These are phyloP conservation scores for Skeletonema marinoi DNA, from an alignment of 108 stramenopile species.

Conservation along the genomic window DNA sequence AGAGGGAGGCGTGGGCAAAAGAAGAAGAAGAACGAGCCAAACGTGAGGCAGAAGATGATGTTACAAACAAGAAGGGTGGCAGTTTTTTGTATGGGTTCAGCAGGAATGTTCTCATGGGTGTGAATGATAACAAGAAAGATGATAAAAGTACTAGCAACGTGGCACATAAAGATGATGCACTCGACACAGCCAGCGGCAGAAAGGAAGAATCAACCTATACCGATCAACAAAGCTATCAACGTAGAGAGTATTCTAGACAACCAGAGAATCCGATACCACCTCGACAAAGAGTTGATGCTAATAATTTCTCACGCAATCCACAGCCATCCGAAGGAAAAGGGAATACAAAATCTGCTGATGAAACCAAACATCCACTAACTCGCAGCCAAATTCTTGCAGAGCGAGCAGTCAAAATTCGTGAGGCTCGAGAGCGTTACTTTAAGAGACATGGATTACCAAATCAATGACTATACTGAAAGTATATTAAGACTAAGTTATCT, in stretches of 20 bases:
- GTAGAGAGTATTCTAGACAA: background rate
- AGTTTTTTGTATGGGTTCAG: slow-evolving; percentile 66
- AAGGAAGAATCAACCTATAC: background rate
- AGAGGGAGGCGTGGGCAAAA: slow-evolving; percentile 69
- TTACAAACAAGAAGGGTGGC: slow-evolving; percentile 54
- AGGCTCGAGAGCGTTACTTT: slow-evolving; percentile 39
- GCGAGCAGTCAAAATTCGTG: slow-evolving; percentile 43
- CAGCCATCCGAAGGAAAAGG: background rate
- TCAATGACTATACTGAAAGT: background rate
- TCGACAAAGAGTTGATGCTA: background rate
- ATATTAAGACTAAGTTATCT: background rate
- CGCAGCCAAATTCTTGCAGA: slow-evolving; percentile 34
- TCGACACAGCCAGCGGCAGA: background rate
- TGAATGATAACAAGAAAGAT: background rate
- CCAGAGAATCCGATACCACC: background rate
- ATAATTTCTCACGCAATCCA: background rate
- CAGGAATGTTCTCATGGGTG: slow-evolving; percentile 53
- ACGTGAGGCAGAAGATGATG: slow-evolving; percentile 68
- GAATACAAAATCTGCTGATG: background rate
- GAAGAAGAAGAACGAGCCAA: slow-evolving; percentile 59
- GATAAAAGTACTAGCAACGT: background rate
- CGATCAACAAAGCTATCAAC: background rate
- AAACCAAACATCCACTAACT: background rate
- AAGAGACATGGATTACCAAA: slow-evolving; percentile 8
- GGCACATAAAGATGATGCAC: background rate